Evolutionary conservation across 2,329 filamentous ascomycete species (phyloP).

Genomic region (Fusarium musae): DNA sequence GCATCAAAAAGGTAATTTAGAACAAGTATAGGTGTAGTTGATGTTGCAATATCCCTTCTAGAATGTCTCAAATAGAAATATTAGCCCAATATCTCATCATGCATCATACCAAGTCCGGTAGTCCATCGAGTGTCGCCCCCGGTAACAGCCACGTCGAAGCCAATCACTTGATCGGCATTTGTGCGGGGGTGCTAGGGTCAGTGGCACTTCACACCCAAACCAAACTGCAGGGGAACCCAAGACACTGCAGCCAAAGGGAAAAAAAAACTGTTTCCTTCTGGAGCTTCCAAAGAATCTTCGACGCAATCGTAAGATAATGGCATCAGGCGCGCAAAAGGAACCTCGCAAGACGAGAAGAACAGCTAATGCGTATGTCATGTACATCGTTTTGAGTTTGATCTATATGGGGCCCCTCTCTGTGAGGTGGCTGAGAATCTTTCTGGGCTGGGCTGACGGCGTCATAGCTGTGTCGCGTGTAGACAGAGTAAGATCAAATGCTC

Average conservation of each 20-base stretch:
- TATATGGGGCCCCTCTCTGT: background rate
- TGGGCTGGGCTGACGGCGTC: background rate
- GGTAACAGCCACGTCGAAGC: slow-evolving; percentile 24
- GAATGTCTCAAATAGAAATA: background rate
- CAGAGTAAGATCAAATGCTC: slow-evolving; percentile 52
- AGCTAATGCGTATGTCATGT: slow-evolving; percentile 42
- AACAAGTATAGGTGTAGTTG: accelerated
- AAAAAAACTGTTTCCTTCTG: slow-evolving; percentile 1
- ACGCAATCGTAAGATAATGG: slow-evolving; percentile 24
- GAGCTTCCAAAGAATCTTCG: background rate
- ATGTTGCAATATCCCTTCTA: background rate
- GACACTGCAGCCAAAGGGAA: slow-evolving; percentile 5
- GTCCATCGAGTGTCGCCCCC: slow-evolving; percentile 2
- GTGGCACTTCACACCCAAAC: background rate
- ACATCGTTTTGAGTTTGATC: background rate
- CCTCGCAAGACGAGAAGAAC: slow-evolving; percentile 41
- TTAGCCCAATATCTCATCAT: background rate
- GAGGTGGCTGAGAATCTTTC: background rate
- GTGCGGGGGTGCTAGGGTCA: slow-evolving; percentile 6
- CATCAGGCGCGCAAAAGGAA: slow-evolving; percentile 13
- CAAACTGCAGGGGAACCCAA: slow-evolving; percentile 1
- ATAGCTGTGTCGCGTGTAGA: slow-evolving; percentile 47
- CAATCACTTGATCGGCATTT: slow-evolving; percentile 9
- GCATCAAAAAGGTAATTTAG: accelerated
- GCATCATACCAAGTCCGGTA: background rate